These are phyloP conservation scores for Candida gorgasii DNA, from an alignment of 805 yeast species.

Conservation along the genomic window DNA sequence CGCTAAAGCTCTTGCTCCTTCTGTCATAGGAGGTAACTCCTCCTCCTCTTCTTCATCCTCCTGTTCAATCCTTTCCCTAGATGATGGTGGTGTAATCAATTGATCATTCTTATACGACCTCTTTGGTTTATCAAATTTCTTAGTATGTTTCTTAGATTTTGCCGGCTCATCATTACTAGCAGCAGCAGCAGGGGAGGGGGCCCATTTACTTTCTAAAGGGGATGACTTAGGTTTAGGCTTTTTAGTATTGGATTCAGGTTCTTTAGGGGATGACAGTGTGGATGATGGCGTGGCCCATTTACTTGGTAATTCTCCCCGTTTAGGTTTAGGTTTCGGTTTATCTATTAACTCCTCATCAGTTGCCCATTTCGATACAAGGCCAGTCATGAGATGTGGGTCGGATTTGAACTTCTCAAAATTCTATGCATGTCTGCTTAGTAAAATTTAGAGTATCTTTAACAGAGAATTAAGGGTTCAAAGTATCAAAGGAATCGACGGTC, in stretches of 20 bases:
- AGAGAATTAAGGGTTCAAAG: too few relatives aligned
- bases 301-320: slow-evolving; percentile 24
- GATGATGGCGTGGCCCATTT: slow-evolving; percentile 30
- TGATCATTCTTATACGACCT: slow-evolving; percentile 1
- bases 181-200: too few relatives aligned
- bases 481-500: too few relatives aligned
- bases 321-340: slow-evolving; percentile 27
- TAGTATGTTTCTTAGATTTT: not conserved
- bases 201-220: slow-evolving; percentile 6
- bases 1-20: slow-evolving; percentile 28
- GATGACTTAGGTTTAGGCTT: not conserved
- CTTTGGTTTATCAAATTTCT: not conserved
- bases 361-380: slow-evolving; percentile 38
- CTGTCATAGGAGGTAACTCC: slow-evolving; percentile 20
- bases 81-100: slow-evolving; percentile 1
- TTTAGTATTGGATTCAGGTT: slow-evolving; percentile 6
- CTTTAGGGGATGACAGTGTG: not conserved
- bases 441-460: too few relatives aligned
- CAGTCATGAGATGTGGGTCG: slow-evolving; percentile 8
- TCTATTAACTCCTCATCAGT: slow-evolving; percentile 26
- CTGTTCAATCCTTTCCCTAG: not conserved
- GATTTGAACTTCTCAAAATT: slow-evolving; percentile 4
- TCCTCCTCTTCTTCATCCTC: slow-evolving; percentile 11
- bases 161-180: slow-evolving; percentile 2
- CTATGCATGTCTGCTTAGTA: too few relatives aligned